A percentile compares a stretch with the other conserved stretches of the same genome.
These are phyloP conservation scores for Psidium friedrichsthalianum DNA, from an alignment of 345 rosid species.

Conservation along the genomic window DNA sequence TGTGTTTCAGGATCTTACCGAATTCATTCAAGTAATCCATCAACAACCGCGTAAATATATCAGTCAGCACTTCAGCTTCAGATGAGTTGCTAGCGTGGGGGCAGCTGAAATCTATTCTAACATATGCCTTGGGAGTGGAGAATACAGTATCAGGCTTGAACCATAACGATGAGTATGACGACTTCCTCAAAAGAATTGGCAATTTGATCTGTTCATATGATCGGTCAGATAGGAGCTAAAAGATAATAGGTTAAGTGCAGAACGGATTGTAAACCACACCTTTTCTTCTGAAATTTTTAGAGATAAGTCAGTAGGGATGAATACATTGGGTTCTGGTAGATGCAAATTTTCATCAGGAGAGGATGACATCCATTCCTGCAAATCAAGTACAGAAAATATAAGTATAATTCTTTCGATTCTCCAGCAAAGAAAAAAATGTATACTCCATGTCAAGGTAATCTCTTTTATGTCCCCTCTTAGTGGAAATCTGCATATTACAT, in stretches of 20 bases:
- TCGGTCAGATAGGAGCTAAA: slow-evolving; percentile 2
- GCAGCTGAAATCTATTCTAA: slow-evolving; percentile 74
- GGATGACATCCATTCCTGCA: slow-evolving; percentile 72
- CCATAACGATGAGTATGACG: slow-evolving; percentile 62
- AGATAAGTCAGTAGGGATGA: slow-evolving; percentile 80
- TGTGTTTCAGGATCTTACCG: slow-evolving; percentile 30
- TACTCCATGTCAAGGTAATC: not conserved
- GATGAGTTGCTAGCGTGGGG: slow-evolving; percentile 68
- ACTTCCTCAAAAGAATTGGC: slow-evolving; percentile 56
- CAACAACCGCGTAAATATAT: slow-evolving; percentile 58
- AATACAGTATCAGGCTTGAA: slow-evolving; percentile 82
- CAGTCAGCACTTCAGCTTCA: slow-evolving; percentile 63
- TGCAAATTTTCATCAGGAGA: slow-evolving; percentile 59
- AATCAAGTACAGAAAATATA: not conserved
- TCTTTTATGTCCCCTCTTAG: not conserved
- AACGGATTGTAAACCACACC: slow-evolving; percentile 22
- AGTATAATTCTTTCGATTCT: not conserved
- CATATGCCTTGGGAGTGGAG: slow-evolving; percentile 70
- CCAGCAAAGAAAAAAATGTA: not conserved
- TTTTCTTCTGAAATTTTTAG: slow-evolving; percentile 46
- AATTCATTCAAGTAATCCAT: slow-evolving; percentile 94
- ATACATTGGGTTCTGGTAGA: slow-evolving; percentile 61
- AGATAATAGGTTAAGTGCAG: not conserved
- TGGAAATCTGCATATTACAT: not conserved
- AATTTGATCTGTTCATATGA: slow-evolving; percentile 37